A percentile compares a stretch with the other conserved stretches of the same genome.
These are phyloP conservation scores for Barnettozyma vustinii DNA, from an alignment of 805 yeast species.

Conservation along the genomic window DNA sequence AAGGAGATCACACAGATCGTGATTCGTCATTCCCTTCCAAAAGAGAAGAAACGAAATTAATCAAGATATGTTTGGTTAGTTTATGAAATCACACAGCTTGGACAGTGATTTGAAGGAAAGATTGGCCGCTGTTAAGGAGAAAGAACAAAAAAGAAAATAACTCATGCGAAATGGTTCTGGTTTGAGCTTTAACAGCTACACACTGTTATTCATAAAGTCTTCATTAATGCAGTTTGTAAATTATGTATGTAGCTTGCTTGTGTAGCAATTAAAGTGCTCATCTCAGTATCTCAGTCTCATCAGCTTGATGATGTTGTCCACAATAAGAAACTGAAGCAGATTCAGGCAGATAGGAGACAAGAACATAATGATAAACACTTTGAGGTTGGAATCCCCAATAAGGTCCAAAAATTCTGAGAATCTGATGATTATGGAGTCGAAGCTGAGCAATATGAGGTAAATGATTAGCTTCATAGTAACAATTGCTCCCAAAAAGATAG, in stretches of 20 bases:
- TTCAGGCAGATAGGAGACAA: slow-evolving; percentile 72
- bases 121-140: no score
- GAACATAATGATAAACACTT: slow-evolving; percentile 83
- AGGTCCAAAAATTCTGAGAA: slow-evolving; percentile 45
- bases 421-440: slow-evolving; percentile 48
- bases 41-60: no score
- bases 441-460: slow-evolving; percentile 45
- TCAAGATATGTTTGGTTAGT: no score
- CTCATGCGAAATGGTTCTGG: background rate
- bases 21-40: no score
- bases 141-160: no score
- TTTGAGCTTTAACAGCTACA: background rate
- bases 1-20: no score
- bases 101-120: no score
- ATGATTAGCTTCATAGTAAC: slow-evolving; percentile 57
- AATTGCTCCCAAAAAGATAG: slow-evolving; percentile 60
- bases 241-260: background rate
- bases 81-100: no score
- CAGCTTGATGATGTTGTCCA: slow-evolving; percentile 64
- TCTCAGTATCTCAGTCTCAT: slow-evolving; percentile 8
- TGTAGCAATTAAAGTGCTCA: background rate
- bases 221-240: background rate
- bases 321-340: slow-evolving; percentile 64
- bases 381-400: slow-evolving; percentile 63
- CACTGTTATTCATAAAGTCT: background rate